These are phyloP conservation scores for Parachaetomium inaequale DNA, from an alignment of 495 filamentous ascomycete genomes.

Conservation along the genomic window DNA sequence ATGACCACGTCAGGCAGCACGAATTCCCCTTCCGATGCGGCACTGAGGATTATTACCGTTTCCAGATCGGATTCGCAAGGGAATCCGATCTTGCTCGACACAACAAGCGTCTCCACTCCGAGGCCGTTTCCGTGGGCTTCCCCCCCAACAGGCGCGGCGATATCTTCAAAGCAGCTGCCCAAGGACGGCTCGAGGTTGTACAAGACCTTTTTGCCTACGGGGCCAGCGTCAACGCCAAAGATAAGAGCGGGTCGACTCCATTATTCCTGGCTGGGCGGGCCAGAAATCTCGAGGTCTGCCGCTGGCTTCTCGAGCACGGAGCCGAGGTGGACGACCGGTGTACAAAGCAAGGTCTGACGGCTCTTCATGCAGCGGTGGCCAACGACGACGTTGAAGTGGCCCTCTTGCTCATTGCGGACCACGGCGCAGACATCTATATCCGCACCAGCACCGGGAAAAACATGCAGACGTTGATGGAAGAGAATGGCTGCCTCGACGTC, in stretches of 20 bases:
- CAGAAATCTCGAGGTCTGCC: not conserved
- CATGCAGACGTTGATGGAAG: not conserved
- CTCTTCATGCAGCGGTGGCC: not conserved
- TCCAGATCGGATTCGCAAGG: not conserved
- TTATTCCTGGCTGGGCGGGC: not conserved
- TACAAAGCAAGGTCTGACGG: not conserved
- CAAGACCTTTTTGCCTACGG: not conserved
- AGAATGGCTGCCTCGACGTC: not conserved
- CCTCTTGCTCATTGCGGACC: not conserved
- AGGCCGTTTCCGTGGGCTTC: not conserved
- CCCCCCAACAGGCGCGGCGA: not conserved
- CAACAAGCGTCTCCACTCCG: not conserved
- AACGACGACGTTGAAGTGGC: not conserved
- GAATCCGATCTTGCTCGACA: not conserved
- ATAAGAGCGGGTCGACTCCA: not conserved
- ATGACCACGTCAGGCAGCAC: not conserved
- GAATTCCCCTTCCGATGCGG: not conserved
- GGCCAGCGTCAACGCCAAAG: not conserved
- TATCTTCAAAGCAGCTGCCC: not conserved
- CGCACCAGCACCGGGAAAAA: not conserved
- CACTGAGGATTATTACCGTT: not conserved
- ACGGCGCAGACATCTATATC: not conserved
- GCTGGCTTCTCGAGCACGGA: not conserved
- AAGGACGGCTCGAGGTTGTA: not conserved
- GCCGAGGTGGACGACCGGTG: not conserved